A percentile compares a stretch with the other conserved stretches of the same genome.
Conservation (phyloP, 192 early-diverging fungal genomes). For the Chytriomyces confervae region DNA sequence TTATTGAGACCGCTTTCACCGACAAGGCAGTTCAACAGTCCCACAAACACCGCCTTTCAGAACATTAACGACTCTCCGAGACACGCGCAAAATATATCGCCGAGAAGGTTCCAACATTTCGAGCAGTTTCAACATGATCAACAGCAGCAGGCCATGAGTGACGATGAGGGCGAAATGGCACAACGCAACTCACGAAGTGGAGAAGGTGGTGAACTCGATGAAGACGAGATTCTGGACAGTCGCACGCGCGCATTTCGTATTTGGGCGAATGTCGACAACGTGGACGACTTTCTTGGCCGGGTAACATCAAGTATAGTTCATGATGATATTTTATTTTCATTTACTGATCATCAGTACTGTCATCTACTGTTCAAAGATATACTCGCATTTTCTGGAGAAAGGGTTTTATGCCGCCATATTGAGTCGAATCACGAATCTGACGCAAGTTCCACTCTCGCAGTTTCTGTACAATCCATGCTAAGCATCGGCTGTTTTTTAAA, state of each 20-base stretch:
- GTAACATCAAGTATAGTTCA: constrained; percentile 9
- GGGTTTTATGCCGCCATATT: constrained; percentile 86
- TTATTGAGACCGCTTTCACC: not conserved
- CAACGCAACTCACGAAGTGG: constrained; percentile 11
- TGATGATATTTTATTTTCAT: not conserved
- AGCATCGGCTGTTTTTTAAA: constrained; percentile 16
- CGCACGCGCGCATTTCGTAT: constrained; percentile 73
- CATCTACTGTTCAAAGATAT: constrained; percentile 56
- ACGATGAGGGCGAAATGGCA: not conserved
- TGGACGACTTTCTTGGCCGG: constrained; percentile 74
- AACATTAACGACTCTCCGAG: not conserved
- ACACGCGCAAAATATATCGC: not conserved
- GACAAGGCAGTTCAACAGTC: not conserved
- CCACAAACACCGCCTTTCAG: not conserved
- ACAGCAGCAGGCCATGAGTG: not conserved
- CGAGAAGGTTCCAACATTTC: not conserved
- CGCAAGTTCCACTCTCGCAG: constrained; percentile 59
- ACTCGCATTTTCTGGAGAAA: constrained; percentile 88
- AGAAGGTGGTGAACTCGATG: constrained; percentile 10
- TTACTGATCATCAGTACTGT: not conserved
- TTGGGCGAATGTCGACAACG: constrained; percentile 82
- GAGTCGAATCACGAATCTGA: constrained; percentile 73
- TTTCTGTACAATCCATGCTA: not conserved
- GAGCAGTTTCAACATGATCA: not conserved
- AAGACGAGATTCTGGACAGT: not conserved